Conservation (phyloP, 148 eudicot genomes). For the Linanthus parryae region DNA sequence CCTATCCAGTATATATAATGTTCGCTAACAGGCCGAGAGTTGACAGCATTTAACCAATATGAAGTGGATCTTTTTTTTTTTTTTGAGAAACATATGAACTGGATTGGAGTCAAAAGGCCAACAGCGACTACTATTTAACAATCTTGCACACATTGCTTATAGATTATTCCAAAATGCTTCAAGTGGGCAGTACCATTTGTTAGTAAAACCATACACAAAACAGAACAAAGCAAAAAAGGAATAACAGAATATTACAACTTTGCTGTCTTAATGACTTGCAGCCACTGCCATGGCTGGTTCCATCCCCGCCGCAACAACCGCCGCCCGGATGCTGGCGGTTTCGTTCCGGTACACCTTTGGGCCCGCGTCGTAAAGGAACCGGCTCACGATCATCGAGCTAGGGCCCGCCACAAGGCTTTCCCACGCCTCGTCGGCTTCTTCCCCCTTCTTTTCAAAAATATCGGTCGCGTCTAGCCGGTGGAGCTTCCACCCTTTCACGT, state of each 20-base stretch:
- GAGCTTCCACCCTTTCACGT: constrained; percentile 49
- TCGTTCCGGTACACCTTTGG: constrained; percentile 8
- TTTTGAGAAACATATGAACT: too few relatives aligned
- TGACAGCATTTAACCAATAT: too few relatives aligned
- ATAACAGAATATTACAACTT: neutral
- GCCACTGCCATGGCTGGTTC: constrained; percentile 6
- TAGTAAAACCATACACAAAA: neutral
- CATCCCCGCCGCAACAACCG: neutral
- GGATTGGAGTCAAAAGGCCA: too few relatives aligned
- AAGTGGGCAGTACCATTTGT: too few relatives aligned
- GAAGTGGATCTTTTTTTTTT: too few relatives aligned
- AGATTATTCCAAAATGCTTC: too few relatives aligned
- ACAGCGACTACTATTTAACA: too few relatives aligned
- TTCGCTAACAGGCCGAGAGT: too few relatives aligned
- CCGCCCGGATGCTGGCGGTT: neutral
- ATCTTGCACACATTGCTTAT: too few relatives aligned
- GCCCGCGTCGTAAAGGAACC: constrained; percentile 20
- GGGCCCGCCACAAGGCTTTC: constrained; percentile 34
- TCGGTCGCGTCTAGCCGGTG: constrained; percentile 63
- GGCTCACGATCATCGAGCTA: constrained; percentile 21
- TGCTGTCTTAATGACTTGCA: neutral
- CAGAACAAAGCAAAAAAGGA: neutral
- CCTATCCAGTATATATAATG: too few relatives aligned
- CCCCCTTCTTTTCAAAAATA: constrained; percentile 29
- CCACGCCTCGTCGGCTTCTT: constrained; percentile 44